Evolutionary conservation across 306 rosid genomes (phyloP).

Genomic region (Gillenia trifoliata): DNA sequence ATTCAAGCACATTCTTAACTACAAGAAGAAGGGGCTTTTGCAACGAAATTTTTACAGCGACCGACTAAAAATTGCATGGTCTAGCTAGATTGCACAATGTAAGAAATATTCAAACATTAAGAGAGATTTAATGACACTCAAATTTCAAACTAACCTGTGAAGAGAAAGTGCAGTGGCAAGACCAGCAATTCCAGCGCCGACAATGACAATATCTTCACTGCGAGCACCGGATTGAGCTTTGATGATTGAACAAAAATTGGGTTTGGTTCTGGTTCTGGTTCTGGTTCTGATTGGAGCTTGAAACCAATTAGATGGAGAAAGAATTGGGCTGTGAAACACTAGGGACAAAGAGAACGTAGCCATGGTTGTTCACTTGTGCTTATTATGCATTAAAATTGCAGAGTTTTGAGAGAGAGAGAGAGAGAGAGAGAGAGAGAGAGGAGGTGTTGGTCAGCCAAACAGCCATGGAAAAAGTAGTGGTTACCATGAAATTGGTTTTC

Average conservation of each 20-base stretch:
- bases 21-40: too few relatives aligned
- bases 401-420: neutral
- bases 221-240: slow-evolving; percentile 40
- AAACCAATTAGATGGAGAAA: slow-evolving; percentile 12
- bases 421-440: neutral
- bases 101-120: too few relatives aligned
- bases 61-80: too few relatives aligned
- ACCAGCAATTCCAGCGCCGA: slow-evolving; percentile 76
- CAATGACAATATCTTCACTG: slow-evolving; percentile 55
- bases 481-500: neutral
- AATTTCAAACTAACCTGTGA: slow-evolving; percentile 35
- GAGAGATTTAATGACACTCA: neutral
- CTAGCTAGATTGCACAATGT: too few relatives aligned
- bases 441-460: neutral
- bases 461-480: slow-evolving; percentile 31
- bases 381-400: neutral
- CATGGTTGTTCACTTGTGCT: slow-evolving; percentile 28
- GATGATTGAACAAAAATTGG: slow-evolving; percentile 1
- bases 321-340: slow-evolving; percentile 23
- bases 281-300: slow-evolving; percentile 18
- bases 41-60: too few relatives aligned
- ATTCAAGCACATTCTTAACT: too few relatives aligned
- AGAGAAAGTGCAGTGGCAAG: slow-evolving; percentile 77
- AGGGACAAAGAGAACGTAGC: slow-evolving; percentile 28
- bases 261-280: slow-evolving; percentile 23